phyloP scores from a whole-genome alignment of 495 filamentous ascomycete genomes.

The Penicillium waksmanii region DNA sequence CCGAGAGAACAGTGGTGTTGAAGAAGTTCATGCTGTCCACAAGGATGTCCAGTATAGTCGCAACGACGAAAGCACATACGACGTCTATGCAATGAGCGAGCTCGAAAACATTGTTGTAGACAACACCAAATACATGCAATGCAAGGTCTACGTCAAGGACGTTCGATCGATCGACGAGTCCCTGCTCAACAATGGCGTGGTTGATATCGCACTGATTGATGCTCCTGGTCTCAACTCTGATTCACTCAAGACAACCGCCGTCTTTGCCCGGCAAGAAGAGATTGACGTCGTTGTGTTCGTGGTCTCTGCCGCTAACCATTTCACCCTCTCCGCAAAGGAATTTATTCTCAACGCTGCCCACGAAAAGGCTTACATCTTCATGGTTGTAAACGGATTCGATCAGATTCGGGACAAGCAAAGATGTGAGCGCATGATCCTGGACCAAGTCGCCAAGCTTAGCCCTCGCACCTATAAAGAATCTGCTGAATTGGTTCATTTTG shows the following conservation, averaged over 20 bases:
- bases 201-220: constrained; percentile 97
- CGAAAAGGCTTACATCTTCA: constrained; percentile 98
- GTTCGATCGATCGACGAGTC: constrained; percentile 90
- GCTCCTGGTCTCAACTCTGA: constrained; percentile 95
- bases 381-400: constrained; percentile 97
- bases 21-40: constrained; percentile 95
- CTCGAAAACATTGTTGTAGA: constrained; percentile 90
- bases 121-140: constrained; percentile 84
- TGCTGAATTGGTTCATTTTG: constrained; percentile 92
- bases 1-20: constrained; percentile 83
- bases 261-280: constrained; percentile 96
- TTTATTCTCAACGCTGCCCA: constrained; percentile 95
- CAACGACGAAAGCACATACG: constrained; percentile 91
- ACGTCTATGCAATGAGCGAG: constrained; percentile 74
- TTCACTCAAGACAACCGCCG: constrained; percentile 93
- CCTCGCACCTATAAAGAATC: constrained; percentile 92
- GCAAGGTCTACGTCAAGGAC: constrained; percentile 96
- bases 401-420: constrained; percentile 86
- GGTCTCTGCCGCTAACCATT: constrained; percentile 95
- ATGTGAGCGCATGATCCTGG: constrained; percentile 87
- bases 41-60: constrained; percentile 78
- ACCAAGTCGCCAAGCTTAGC: constrained; percentile 82
- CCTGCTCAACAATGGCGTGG: constrained; percentile 93
- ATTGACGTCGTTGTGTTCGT: constrained; percentile 99
- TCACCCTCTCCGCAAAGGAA: constrained; percentile 93